Percentiles rank a stretch among this genome's conserved stretches.
These are phyloP conservation scores for Solanum ossicruentum DNA, from an alignment of 257 asterid genomes.

Conservation along the genomic window DNA sequence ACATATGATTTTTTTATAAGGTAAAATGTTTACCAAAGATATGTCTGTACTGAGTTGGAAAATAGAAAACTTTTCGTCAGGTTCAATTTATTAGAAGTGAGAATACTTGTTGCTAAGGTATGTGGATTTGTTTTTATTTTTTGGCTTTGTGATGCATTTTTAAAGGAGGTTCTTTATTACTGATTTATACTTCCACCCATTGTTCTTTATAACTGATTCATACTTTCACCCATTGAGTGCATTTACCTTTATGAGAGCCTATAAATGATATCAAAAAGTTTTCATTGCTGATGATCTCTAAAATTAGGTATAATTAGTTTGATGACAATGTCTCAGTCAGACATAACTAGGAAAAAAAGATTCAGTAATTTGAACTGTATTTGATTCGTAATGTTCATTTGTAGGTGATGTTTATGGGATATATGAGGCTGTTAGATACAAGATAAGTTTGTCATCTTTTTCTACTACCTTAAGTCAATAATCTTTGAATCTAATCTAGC, in stretches of 20 bases:
- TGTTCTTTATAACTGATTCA: not conserved
- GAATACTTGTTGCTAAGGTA: not conserved
- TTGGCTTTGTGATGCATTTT: not conserved
- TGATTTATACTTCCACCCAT: not conserved
- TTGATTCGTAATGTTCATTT: not conserved
- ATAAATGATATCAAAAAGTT: not conserved
- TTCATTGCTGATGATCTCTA: not conserved
- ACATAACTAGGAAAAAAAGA: not conserved
- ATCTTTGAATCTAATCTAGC: not conserved
- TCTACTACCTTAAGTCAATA: not conserved
- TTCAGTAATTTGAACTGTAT: not conserved
- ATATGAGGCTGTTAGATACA: conserved; percentile 50
- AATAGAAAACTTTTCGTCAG: not conserved
- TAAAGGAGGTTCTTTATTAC: not conserved
- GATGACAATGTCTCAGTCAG: not conserved
- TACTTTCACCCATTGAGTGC: not conserved
- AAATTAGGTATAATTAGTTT: not conserved
- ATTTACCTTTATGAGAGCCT: not conserved
- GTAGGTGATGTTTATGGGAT: conserved; percentile 72
- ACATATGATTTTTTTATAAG: not conserved
- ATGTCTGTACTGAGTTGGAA: not conserved
- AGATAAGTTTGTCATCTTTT: conserved; percentile 17
- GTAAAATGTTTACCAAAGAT: not conserved
- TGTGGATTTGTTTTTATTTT: not conserved
- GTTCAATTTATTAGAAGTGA: not conserved